A percentile compares a stretch with the other conserved stretches of the same genome.
phyloP scores from a whole-genome alignment of 2,329 filamentous ascomycete genomes.

The Colletotrichum gloeosporioides region DNA sequence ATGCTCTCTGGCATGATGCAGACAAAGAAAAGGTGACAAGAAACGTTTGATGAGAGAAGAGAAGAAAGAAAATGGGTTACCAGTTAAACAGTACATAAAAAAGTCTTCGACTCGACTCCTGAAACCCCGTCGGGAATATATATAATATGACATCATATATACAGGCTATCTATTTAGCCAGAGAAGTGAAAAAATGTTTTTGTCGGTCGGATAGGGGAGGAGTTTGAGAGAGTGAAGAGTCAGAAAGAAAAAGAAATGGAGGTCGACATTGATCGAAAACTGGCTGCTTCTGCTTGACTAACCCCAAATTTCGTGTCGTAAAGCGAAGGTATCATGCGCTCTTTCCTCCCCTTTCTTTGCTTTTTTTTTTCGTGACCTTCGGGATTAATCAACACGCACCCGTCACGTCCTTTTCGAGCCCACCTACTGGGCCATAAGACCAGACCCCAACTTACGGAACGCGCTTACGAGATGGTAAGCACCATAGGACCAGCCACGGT shows the following conservation, averaged over 20 bases:
- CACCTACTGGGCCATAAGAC: neutral
- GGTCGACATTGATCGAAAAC: slow-evolving; percentile 20
- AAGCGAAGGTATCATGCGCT: slow-evolving; percentile 12
- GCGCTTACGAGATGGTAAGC: slow-evolving; percentile 53
- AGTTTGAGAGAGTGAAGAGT: slow-evolving; percentile 13
- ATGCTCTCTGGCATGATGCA: neutral
- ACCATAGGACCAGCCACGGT: slow-evolving; percentile 71
- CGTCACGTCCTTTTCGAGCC: slow-evolving; percentile 3
- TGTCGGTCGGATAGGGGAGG: slow-evolving; percentile 3
- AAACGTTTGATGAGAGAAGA: neutral
- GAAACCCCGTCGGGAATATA: slow-evolving; percentile 26
- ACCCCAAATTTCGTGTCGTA: slow-evolving; percentile 5
- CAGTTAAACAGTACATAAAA: slow-evolving; percentile 21
- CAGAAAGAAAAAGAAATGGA: slow-evolving; percentile 13
- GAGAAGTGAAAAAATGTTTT: slow-evolving; percentile 16
- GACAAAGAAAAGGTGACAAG: neutral
- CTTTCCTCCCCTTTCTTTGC: neutral
- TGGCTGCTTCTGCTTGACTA: slow-evolving; percentile 20
- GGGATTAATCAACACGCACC: slow-evolving; percentile 15
- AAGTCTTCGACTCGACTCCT: slow-evolving; percentile 16
- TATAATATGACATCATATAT: slow-evolving; percentile 29
- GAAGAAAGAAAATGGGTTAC: neutral
- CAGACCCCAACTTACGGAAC: neutral
- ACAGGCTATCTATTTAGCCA: slow-evolving; percentile 28
- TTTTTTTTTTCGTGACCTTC: slow-evolving; percentile 1